A percentile compares a stretch with the other conserved stretches of the same genome.
These are phyloP conservation scores for Rhododendron vialii DNA, from an alignment of 148 eudicot genomes.

Conservation along the genomic window DNA sequence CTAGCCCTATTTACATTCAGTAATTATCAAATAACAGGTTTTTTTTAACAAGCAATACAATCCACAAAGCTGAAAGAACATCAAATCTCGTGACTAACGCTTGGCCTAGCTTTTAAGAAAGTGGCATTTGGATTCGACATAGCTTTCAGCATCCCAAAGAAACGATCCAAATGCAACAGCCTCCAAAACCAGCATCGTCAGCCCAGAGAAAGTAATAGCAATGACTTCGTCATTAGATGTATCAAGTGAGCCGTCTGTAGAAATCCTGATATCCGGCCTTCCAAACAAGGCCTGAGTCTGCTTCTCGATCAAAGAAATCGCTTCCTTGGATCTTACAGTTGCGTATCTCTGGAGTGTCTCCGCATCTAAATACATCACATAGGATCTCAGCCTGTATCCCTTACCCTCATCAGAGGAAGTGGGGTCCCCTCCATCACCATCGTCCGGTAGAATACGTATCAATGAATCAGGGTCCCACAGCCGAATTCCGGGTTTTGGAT, in stretches of 20 bases:
- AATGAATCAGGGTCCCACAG: slow-evolving; percentile 72
- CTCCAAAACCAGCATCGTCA: slow-evolving; percentile 78
- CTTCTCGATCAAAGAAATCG: slow-evolving; percentile 77
- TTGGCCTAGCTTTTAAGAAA: slow-evolving; percentile 41
- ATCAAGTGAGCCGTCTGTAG: slow-evolving; percentile 58
- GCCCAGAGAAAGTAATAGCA: slow-evolving; percentile 50
- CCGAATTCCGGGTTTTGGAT: slow-evolving; percentile 35
- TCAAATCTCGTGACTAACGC: not conserved
- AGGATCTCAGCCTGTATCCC: slow-evolving; percentile 61
- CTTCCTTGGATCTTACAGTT: slow-evolving; percentile 84
- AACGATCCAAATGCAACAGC: slow-evolving; percentile 95
- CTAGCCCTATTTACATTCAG: not conserved
- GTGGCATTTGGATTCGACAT: slow-evolving; percentile 71
- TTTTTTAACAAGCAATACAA: not conserved
- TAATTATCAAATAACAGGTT: not conserved
- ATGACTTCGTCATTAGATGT: slow-evolving; percentile 53
- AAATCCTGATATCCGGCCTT: slow-evolving; percentile 71
- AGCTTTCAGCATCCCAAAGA: slow-evolving; percentile 89
- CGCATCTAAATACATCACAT: slow-evolving; percentile 87
- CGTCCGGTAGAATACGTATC: slow-evolving; percentile 54
- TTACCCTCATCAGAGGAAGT: slow-evolving; percentile 34
- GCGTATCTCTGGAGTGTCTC: slow-evolving; percentile 93
- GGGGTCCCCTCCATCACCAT: slow-evolving; percentile 33
- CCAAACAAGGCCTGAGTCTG: slow-evolving; percentile 97
- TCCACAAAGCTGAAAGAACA: not conserved